Percentiles rank a stretch among this genome's conserved stretches.
Evolutionary conservation across 2,329 filamentous ascomycete species (phyloP).

Genomic region (Ophiosphaerella korrae): DNA sequence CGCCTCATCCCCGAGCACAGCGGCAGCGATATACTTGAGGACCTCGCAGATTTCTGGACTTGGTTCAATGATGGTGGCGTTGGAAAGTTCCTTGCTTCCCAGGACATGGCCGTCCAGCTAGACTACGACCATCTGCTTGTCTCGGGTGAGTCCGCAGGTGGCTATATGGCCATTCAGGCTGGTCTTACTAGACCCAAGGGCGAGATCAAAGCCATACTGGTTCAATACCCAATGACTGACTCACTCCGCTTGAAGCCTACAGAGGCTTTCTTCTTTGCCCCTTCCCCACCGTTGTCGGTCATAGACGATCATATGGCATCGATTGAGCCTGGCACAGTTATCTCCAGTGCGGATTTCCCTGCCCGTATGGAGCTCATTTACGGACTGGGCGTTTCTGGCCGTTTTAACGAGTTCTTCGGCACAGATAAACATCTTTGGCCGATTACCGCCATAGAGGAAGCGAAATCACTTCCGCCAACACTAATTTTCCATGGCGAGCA

Average conservation of each 20-base stretch:
- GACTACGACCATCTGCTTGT: conserved; percentile 39
- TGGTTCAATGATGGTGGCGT: conserved; percentile 46
- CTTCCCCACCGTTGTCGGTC: conserved; percentile 12
- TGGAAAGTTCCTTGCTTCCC: conserved; percentile 13
- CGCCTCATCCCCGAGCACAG: conserved; percentile 58
- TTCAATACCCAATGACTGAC: conserved; percentile 39
- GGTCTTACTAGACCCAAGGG: conserved; percentile 24
- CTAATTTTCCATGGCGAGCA: conserved; percentile 38
- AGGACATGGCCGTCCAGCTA: conserved; percentile 13
- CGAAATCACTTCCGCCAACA: conserved; percentile 31
- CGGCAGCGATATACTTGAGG: conserved; percentile 54
- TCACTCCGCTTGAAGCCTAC: conserved; percentile 3
- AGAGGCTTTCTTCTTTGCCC: conserved; percentile 2
- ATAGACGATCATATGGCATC: conserved; percentile 30
- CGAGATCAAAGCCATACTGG: conserved; percentile 29
- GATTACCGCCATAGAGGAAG: conserved; percentile 29
- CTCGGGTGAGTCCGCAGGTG: conserved; percentile 47
- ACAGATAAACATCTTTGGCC: conserved; percentile 31
- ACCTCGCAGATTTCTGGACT: conserved; percentile 55
- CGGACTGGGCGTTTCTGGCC: conserved; percentile 24
- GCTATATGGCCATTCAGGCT: conserved; percentile 45
- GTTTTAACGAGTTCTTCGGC: conserved; percentile 37
- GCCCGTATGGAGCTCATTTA: conserved; percentile 20
- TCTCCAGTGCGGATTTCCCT: conserved; percentile 26
- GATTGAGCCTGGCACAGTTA: conserved; percentile 20